Conservation (phyloP, 2,329 filamentous ascomycete species). For the Beauveria varroae region DNA sequence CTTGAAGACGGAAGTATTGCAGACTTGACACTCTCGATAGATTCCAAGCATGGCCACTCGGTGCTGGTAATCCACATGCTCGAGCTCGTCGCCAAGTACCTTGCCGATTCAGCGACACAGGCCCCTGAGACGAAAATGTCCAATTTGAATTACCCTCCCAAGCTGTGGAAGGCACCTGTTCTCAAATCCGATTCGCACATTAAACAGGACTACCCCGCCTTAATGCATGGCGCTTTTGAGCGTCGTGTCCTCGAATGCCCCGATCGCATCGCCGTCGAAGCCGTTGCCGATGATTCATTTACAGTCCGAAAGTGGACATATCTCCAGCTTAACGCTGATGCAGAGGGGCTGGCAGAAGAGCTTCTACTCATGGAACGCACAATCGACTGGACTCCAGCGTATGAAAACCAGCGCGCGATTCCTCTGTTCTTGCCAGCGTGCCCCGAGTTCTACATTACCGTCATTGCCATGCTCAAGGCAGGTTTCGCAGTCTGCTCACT, state of each 20-base stretch:
- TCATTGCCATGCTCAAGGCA: conserved; percentile 15
- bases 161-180: conserved; percentile 1
- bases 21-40: neutral
- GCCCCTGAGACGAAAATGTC: conserved; percentile 1
- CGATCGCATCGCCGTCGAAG: conserved; percentile 7
- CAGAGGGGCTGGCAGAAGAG: conserved; percentile 6
- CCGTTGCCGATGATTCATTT: conserved; percentile 9
- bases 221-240: conserved; percentile 10
- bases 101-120: neutral
- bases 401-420: conserved; percentile 9
- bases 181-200: conserved; percentile 8
- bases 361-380: conserved; percentile 7
- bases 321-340: conserved; percentile 8
- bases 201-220: neutral
- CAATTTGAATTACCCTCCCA: conserved; percentile 6
- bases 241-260: conserved; percentile 7
- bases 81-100: conserved; percentile 8
- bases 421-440: conserved; percentile 11
- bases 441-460: conserved; percentile 10
- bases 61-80: neutral
- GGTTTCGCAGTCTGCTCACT: conserved; percentile 7
- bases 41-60: neutral
- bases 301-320: conserved; percentile 8
- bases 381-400: conserved; percentile 4
- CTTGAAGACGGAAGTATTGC: neutral